Evolutionary conservation across 2,329 filamentous ascomycete species (phyloP).

Genomic region (Clarireedia paspali): DNA sequence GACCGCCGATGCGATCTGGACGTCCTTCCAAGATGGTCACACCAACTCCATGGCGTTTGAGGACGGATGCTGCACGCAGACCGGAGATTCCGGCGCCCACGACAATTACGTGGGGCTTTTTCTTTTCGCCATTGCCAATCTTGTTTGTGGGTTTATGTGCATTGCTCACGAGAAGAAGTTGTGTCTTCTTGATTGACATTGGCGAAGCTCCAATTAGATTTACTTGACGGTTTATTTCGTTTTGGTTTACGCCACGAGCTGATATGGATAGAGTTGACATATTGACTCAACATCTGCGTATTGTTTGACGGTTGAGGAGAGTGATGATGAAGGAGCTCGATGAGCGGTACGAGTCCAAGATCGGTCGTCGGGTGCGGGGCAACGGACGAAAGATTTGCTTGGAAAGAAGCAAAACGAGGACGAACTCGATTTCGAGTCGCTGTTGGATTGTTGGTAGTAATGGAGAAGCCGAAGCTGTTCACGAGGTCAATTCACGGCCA

Average conservation of each 20-base stretch:
- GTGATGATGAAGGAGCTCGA: neutral
- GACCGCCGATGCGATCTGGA: constrained; percentile 43
- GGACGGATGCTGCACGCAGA: constrained; percentile 45
- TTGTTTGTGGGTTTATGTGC: constrained; percentile 13
- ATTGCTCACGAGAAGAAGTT: constrained; percentile 7
- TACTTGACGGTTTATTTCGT: constrained; percentile 22
- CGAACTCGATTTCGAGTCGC: too few relatives aligned
- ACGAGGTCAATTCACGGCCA: neutral
- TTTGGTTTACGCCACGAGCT: constrained; percentile 26
- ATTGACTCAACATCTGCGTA: constrained; percentile 28
- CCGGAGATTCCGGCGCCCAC: constrained; percentile 52
- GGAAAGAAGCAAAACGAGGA: neutral
- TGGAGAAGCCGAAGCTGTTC: neutral
- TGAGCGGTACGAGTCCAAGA: neutral
- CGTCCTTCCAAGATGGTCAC: constrained; percentile 50
- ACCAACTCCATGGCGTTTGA: constrained; percentile 43
- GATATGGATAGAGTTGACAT: constrained; percentile 28
- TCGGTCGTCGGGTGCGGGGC: neutral
- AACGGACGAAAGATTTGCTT: neutral
- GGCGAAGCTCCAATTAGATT: constrained; percentile 8
- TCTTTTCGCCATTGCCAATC: constrained; percentile 12
- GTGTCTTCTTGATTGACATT: constrained; percentile 8
- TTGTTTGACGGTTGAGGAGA: neutral
- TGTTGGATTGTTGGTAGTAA: too few relatives aligned
- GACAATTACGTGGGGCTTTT: constrained; percentile 38